Evolutionary conservation across 179 eudicot species (phyloP).

Genomic region (Heliamphora ciliata): DNA sequence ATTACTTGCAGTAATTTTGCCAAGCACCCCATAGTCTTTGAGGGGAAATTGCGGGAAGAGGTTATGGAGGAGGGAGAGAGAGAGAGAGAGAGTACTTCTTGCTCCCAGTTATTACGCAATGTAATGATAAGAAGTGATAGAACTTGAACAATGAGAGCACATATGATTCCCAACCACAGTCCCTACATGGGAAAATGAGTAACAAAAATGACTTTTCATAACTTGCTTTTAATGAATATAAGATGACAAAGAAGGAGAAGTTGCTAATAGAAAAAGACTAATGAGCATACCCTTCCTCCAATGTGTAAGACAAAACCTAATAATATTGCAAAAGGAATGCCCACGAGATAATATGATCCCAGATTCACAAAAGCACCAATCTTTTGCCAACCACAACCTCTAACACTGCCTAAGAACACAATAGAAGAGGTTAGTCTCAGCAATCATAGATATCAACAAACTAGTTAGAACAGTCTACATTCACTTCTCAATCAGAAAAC

Average conservation of each 20-base stretch:
- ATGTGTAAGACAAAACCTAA: too few species aligned
- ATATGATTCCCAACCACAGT: too few species aligned
- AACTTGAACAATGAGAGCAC: conserved; percentile 32
- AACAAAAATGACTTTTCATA: not conserved
- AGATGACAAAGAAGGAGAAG: not conserved
- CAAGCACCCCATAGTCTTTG: too few species aligned
- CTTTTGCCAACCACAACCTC: conserved; percentile 62
- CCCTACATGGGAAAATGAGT: conserved; percentile 18
- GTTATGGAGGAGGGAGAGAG: not conserved
- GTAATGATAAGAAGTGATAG: conserved; percentile 37
- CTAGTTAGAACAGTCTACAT: too few species aligned
- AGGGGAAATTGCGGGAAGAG: too few species aligned
- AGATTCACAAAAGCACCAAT: conserved; percentile 54
- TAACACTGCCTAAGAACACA: conserved; percentile 31
- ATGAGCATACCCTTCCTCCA: too few species aligned
- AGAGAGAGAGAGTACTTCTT: conserved; percentile 28
- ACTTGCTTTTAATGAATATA: too few species aligned
- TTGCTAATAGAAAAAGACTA: not conserved
- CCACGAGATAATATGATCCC: conserved; percentile 50
- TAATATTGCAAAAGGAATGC: too few species aligned
- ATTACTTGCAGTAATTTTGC: too few species aligned
- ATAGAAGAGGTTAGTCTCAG: not conserved
- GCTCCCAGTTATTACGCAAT: not conserved
- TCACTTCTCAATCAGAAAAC: too few species aligned
- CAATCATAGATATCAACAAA: too few species aligned